Evolutionary conservation across 768 basidiomycete genomes (phyloP), one percentile per base, ranked within the genome.

Genomic region (Tricholomella constricta): DNA sequence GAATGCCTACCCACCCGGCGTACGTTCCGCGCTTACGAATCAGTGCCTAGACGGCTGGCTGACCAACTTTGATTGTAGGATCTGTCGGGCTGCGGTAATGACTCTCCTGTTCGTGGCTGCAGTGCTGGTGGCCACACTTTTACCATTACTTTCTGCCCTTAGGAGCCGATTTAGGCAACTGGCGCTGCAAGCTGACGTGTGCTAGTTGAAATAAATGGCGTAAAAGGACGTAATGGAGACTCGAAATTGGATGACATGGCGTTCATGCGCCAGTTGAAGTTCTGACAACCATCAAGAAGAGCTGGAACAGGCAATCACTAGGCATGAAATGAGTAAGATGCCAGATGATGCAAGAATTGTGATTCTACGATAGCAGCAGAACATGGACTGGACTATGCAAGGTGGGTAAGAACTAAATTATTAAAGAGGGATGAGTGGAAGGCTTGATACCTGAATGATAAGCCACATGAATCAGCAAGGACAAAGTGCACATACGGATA

Each of bases 21-120:
- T 72, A 48, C 56, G 69, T 64, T n/a, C 8, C 17, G 32, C 14
- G 32, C 14, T 37, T 51, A 14, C 11, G 9, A 12, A 22, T 7
- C 36, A n/a, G 9, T 25, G 23, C 15, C 8, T 22, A 7, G 7
- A 19, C n/a, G 23, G 10, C 20, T 41, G n/a, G 31, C 40, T 34
- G 15, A 23, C 19, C 6, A 6, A 17, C 42, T n/a, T 7, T 46
- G 12, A 17, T 42, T 19, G 9, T 46, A 74, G 72, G 71, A 73
- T 53, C 45, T 65, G n/a, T 66, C 62, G 20, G 73, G 73, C 5
- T 75, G 73, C 45, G 73, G 73, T 1, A 69, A 68, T 29, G 73
- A 73, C 48, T 63, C 63, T 6, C 72, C 73, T 15, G 73, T 73
- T 7, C 65, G 65, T 23, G 73, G 69, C 4, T 72, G 71, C 55